Percentiles rank a stretch among this genome's conserved stretches.
phyloP scores from a whole-genome alignment of 1,139 yeast species.

The Protomyces arabidopsidicola region DNA sequence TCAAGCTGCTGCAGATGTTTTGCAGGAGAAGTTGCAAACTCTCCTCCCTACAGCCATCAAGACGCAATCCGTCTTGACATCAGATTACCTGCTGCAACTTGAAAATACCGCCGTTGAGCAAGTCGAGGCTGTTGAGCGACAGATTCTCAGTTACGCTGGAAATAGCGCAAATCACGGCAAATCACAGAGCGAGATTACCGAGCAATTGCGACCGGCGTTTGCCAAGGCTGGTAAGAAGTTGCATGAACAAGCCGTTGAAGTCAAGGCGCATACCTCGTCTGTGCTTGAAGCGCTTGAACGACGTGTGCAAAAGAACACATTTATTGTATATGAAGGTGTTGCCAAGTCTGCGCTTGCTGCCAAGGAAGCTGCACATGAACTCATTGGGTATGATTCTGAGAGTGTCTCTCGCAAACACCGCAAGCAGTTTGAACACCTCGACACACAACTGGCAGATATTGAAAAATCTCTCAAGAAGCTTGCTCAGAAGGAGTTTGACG shows the following conservation, averaged over 20 bases:
- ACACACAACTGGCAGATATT: conserved; percentile 6
- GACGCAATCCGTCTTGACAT: conserved; percentile 9
- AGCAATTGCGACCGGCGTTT: conserved; percentile 17
- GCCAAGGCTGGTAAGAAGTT: conserved; percentile 24
- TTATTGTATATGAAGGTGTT: conserved; percentile 13
- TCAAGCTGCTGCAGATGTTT: conserved; percentile 9
- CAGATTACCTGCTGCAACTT: conserved; percentile 7
- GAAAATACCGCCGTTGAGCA: conserved; percentile 5
- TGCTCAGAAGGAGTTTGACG: background rate
- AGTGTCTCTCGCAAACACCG: conserved; percentile 14
- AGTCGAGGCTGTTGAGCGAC: conserved; percentile 10
- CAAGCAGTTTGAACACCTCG: conserved; percentile 13
- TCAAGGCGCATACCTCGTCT: conserved; percentile 19
- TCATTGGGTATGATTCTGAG: conserved; percentile 9
- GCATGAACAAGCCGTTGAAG: conserved; percentile 23
- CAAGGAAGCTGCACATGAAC: conserved; percentile 14
- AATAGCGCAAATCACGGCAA: background rate
- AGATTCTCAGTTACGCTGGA: conserved; percentile 9
- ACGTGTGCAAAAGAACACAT: conserved; percentile 13
- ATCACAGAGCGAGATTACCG: conserved; percentile 1
- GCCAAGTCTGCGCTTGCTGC: conserved; percentile 2
- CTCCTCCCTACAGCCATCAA: conserved; percentile 8
- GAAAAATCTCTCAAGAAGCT: conserved; percentile 5
- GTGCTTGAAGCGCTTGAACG: conserved; percentile 10
- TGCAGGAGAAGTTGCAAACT: conserved; percentile 6